phyloP scores from a whole-genome alignment of 768 basidiomycete species.

The Ephemerocybe angulata region DNA sequence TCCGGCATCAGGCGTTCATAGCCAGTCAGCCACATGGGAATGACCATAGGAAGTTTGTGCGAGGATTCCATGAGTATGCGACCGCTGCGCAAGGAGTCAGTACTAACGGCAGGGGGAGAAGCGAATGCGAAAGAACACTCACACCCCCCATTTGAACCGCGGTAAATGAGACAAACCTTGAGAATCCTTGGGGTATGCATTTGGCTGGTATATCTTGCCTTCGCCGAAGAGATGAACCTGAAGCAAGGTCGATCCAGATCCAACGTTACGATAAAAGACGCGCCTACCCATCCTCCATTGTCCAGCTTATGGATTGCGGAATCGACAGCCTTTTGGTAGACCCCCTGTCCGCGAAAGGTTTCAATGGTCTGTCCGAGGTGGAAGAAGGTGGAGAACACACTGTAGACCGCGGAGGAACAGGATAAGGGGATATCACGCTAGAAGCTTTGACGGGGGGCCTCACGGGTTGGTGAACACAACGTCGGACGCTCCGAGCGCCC shows the following conservation, averaged over 20 bases:
- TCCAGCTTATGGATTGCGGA: constrained; percentile 78
- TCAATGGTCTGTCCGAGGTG: constrained; percentile 87
- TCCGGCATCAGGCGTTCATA: constrained; percentile 93
- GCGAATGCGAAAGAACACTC: constrained; percentile 32
- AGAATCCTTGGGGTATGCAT: constrained; percentile 39
- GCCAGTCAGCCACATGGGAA: constrained; percentile 89
- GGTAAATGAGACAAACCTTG: constrained; percentile 50
- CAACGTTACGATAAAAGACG: constrained; percentile 2
- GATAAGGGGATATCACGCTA: constrained; percentile 3
- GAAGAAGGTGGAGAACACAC: constrained; percentile 83
- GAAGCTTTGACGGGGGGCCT: constrained; percentile 26
- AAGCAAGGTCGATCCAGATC: background rate
- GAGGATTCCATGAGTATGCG: constrained; percentile 67
- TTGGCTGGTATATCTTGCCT: constrained; percentile 79
- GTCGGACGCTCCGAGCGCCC: constrained; percentile 91
- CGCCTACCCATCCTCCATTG: constrained; percentile 74
- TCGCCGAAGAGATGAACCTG: constrained; percentile 91
- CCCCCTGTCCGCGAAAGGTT: constrained; percentile 85
- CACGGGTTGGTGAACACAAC: constrained; percentile 93
- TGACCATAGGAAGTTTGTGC: constrained; percentile 61
- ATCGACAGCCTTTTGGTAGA: constrained; percentile 85
- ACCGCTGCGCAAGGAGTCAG: constrained; percentile 45
- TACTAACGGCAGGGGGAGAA: background rate
- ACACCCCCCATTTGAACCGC: constrained; percentile 96
- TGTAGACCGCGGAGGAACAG: constrained; percentile 35